phyloP scores from a whole-genome alignment of 2,329 filamentous ascomycete genomes.

The Beauveria brongniartii region DNA sequence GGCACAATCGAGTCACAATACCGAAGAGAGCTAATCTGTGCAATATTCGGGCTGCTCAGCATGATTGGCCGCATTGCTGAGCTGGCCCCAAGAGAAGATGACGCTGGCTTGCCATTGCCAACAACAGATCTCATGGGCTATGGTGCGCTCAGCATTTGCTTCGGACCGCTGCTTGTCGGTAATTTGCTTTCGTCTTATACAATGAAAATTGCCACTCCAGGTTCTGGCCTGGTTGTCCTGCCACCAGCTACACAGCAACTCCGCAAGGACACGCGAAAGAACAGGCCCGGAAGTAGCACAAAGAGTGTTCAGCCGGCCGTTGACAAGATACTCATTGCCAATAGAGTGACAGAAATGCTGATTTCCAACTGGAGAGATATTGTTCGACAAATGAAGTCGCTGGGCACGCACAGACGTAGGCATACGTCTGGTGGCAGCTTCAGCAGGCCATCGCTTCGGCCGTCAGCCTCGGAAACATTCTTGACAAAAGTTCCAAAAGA shows the following conservation, averaged over 20 bases:
- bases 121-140: conserved; percentile 58
- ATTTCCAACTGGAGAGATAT: conserved; percentile 58
- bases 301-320: conserved; percentile 22
- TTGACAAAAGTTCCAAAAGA: conserved; percentile 29
- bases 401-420: conserved; percentile 26
- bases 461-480: conserved; percentile 35
- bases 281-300: neutral
- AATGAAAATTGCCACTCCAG: conserved; percentile 35
- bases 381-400: conserved; percentile 48
- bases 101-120: conserved; percentile 41
- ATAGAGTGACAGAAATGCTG: conserved; percentile 55
- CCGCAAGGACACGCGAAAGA: neutral
- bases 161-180: conserved; percentile 56
- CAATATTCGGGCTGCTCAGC: conserved; percentile 57
- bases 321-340: conserved; percentile 51
- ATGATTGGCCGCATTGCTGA: conserved; percentile 53
- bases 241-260: conserved; percentile 5
- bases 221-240: conserved; percentile 26
- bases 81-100: conserved; percentile 42
- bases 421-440: conserved; percentile 15
- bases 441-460: conserved; percentile 20
- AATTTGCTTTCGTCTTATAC: conserved; percentile 46
- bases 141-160: conserved; percentile 52
- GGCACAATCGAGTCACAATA: conserved; percentile 50
- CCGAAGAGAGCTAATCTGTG: conserved; percentile 55